Percentiles rank a stretch among this genome's conserved stretches.
These are phyloP conservation scores for Terana coerulea DNA, from an alignment of 768 basidiomycete genomes.

Conservation along the genomic window DNA sequence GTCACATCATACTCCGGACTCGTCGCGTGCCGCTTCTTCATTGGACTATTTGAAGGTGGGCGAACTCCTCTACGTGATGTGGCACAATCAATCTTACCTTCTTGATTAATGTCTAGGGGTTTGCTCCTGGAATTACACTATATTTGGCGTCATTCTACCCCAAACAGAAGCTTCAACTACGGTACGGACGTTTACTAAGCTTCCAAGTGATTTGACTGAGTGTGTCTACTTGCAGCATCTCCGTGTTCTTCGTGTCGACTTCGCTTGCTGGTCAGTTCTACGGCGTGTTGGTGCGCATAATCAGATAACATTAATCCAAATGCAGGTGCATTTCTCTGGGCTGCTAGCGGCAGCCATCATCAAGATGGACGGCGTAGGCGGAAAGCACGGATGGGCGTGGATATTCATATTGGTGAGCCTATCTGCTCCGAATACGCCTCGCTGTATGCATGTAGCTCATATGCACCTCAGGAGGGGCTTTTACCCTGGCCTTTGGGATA, in stretches of 20 bases:
- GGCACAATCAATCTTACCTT: too few relatives aligned
- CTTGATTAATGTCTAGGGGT: constrained; percentile 3
- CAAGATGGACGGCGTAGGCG: constrained; percentile 51
- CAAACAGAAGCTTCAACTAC: constrained; percentile 25
- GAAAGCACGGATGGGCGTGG: constrained; percentile 62
- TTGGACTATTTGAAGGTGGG: constrained; percentile 13
- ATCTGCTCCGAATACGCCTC: background rate
- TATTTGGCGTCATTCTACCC: constrained; percentile 28
- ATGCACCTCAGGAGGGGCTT: constrained; percentile 8
- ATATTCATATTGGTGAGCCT: constrained; percentile 52
- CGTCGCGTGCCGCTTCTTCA: constrained; percentile 11
- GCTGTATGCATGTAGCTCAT: background rate
- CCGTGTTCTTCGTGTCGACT: constrained; percentile 42
- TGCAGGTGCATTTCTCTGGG: constrained; percentile 48
- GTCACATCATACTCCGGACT: constrained; percentile 9
- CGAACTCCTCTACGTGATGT: background rate
- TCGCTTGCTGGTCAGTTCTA: constrained; percentile 39
- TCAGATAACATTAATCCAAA: too few relatives aligned
- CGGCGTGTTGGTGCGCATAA: background rate
- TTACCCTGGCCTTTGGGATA: constrained; percentile 10
- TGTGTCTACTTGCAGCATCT: constrained; percentile 20
- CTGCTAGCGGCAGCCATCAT: constrained; percentile 57
- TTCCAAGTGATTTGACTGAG: constrained; percentile 40
- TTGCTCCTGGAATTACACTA: constrained; percentile 15
- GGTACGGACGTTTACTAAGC: constrained; percentile 22